Base-by-base conservation (phyloP, 2,329 filamentous ascomycete genomes). In the Capronia epimyces region DNA sequence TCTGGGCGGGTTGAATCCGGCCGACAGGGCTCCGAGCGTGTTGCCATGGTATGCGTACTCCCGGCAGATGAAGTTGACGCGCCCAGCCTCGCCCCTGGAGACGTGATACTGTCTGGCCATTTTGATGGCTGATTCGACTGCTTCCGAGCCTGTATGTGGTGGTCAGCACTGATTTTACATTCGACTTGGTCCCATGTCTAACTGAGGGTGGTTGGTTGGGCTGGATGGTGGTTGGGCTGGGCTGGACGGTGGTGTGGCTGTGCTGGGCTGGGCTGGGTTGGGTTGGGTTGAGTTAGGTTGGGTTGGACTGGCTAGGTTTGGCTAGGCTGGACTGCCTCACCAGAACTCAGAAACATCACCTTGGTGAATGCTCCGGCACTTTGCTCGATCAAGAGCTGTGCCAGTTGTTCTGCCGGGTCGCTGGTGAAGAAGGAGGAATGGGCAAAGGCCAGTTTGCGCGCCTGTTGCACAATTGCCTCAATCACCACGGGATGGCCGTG, bases 391-490 rank as follows among this genome's bases (percentile, higher is more conserved):
- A 83, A 61, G 2, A 74, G 64, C 0, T 62, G 62, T 3, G 75
- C 77, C 13, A 82, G 68, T 4, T 78, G 73, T 54, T 82, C 77
- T 1, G 75, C 72, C 0, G 74, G 68, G 2, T 71, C 63, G 0
- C 75, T 80, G 0, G 72, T 73, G 60, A 81, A 86, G 62, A 79
- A 79, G 3, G 77, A 67, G 0, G 79, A 76, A 36, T 80, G 74
- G 24, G 78, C 77, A 43, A 84, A 86, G 0, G 75, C 70, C 0
- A 84, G 68, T 59, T 88, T 84, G 10, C 72, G 61, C 2, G 71
- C 66, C 36, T 87, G 75, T 0, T 83, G 83, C 2, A 76, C 69
- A 12, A 73, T 72, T 9, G 89, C 79, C 40, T 81, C 72, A 34
- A 73, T 63, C 8, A 55, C 50, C 45, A 36, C 39, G 2, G 4